Conservation (phyloP, 164 flowering plant species). For the Stephania cephalantha region DNA sequence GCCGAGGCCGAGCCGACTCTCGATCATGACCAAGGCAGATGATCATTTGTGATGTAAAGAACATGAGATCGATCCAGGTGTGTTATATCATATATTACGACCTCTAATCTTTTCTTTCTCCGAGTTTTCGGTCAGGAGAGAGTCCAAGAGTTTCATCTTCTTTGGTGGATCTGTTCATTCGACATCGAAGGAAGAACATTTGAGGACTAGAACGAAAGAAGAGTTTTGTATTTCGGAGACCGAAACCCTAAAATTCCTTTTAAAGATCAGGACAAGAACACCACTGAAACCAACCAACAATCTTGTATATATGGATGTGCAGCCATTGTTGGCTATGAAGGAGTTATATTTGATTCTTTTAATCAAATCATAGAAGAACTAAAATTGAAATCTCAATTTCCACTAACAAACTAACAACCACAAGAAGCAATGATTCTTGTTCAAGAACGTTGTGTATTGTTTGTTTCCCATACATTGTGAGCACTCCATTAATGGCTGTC, state of each 20-base stretch:
- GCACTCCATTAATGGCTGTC: no score
- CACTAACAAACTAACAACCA: no score
- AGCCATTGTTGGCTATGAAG: neutral
- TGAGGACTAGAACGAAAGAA: neutral
- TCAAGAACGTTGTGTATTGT: no score
- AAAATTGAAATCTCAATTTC: no score
- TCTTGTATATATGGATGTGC: constrained; percentile 1
- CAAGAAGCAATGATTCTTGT: no score
- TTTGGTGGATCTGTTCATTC: neutral
- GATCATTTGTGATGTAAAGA: constrained; percentile 1
- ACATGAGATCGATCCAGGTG: constrained; percentile 14
- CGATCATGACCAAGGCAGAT: constrained; percentile 46
- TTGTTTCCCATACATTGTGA: no score
- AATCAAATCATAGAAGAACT: no score
- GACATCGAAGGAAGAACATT: neutral
- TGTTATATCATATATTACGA: constrained; percentile 10
- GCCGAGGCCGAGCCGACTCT: constrained; percentile 54
- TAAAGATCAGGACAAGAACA: neutral
- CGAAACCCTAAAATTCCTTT: neutral
- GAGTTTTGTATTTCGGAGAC: constrained; percentile 2
- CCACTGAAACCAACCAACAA: neutral
- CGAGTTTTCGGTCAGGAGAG: constrained; percentile 2
- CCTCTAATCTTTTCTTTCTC: neutral
- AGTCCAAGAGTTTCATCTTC: neutral
- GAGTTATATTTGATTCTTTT: no score